Evolutionary conservation across 1,284 basidiomycete genomes (phyloP).

Genomic region (Moniliella sp.): DNA sequence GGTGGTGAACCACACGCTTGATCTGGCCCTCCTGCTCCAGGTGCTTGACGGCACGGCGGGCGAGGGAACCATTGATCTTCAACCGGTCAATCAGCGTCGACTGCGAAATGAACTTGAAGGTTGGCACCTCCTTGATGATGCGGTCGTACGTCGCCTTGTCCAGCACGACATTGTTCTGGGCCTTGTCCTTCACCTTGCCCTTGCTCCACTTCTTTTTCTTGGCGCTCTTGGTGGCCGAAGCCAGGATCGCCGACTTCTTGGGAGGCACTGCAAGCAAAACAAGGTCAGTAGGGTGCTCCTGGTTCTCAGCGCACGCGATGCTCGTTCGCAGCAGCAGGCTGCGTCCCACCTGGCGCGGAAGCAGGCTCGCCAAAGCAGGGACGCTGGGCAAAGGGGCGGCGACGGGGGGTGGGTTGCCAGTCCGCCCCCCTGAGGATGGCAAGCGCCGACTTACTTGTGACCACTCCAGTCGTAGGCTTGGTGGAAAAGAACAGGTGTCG

Average conservation of each 20-base stretch:
- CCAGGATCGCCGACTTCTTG: constrained; percentile 33
- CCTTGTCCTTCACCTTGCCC: constrained; percentile 97
- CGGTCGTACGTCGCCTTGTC: constrained; percentile 55
- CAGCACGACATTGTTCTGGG: constrained; percentile 61
- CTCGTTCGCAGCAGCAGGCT: no score
- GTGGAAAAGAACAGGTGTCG: no score
- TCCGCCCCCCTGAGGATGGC: no score
- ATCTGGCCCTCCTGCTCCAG: constrained; percentile 85
- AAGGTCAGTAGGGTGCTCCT: no score
- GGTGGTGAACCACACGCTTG: constrained; percentile 89
- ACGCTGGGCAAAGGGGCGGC: no score
- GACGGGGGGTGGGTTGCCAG: no score
- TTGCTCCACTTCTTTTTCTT: constrained; percentile 99
- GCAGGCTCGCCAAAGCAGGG: no score
- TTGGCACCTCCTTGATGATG: constrained; percentile 95
- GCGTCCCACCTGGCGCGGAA: no score
- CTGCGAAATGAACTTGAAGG: constrained; percentile 96
- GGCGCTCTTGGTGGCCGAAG: constrained; percentile 34
- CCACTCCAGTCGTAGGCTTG: no score
- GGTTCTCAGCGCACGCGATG: no score
- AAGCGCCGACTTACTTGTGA: no score
- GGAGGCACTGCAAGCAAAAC: constrained; percentile 30
- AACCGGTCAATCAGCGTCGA: constrained; percentile 70
- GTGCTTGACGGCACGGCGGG: constrained; percentile 75
- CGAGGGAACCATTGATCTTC: constrained; percentile 84